Base-by-base conservation (phyloP, 164 flowering plant species). In the Cinnamomum micranthum region DNA sequence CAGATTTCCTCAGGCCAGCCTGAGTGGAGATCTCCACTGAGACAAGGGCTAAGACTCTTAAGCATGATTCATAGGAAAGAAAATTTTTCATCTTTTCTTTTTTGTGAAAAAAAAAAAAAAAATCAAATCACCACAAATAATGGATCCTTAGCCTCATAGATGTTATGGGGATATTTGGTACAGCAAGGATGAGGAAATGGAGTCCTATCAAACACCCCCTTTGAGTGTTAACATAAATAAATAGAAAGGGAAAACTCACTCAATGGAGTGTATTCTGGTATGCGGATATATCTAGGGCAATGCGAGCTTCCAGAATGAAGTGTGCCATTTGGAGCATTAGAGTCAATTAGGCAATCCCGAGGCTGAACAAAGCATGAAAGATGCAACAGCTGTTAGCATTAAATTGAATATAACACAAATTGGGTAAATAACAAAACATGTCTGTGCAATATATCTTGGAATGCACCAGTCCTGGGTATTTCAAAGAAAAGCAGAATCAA, bases 201-300 rank as follows among this genome's bases (percentile, higher is more conserved):
- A 41, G 47, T 41, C 47, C 9, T 41, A 41, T 41, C 47, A 41
- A 41, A 41, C 47, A 41, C 47, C 47, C 11, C 47, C n/a, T 55
- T 55, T 14, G 17, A 20, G 60, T 19, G 60, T 55, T n/a, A 55
- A 55, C 12, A 55, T 55, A 52, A 65, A 52, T 51, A 19, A 9
- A 75, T 55, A 55, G 20, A 10, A 31, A 65, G 28, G 47, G 11
- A 55, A 59, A 50, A 80, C 77, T 74, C 71, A 80, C 82, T 33
- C 11, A 52, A 27, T 64, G 80, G 80, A 25, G 23, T 31, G 59
- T 65, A 63, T 71, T 77, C 81, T 23, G 97, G 97, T 78, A 92
- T 73, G 82, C 91, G 87, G 76, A 92, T 81, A 72, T 91, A 91
- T 23, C 77, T 77, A 13, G 95, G 97, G 74, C 95, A 91, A 27